Evolutionary conservation across 23 red algal genomes (phyloP), one percentile per base, ranked within the genome.

Genomic region (Agarophyton chilense): DNA sequence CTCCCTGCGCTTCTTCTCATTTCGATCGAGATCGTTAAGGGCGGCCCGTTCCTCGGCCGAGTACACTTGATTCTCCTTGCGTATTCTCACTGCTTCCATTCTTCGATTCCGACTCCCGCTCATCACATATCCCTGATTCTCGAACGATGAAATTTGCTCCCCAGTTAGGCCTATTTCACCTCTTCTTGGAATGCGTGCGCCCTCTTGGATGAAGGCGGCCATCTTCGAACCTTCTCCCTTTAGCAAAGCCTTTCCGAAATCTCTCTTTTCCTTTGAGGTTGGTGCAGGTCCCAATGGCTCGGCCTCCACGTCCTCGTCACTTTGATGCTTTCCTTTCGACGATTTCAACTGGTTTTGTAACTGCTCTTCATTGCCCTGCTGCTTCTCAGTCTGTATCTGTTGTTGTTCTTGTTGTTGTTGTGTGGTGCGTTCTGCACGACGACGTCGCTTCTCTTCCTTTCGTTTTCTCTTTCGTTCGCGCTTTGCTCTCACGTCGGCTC

Each of bases 21-120:
- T 70, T 47, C 75, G 83, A 72, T 70, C 92, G n/a, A 96, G 76
- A 22, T 76, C 75, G 53, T 79, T 85, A 10, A 89, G 67, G 13
- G 94, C 94, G 6, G 94, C 94, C 19, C 61, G 50, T 58, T 96
- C 89, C 54, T 96, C 94, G 17, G 94, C 94, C 26, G 89, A 89
- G 56, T 96, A 96, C 25, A 96, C 84, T 49, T 96, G 94, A 68
- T 96, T 96, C 47, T 96, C 94, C 82, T 96, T 96, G 8, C 94
- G 82, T 52, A 96, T 92, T 40, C 94, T 78, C 49, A 96, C 87
- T 44, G 94, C 94, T 46, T 96, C 94, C 94, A 96, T 96, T 32
- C 94, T 60, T 28, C 78, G 79, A 64, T 96, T 96, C n/a, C 94
- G 94, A 63, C 88, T 93, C 17, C 94, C 94, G 67, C 94, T 96